Percentiles rank a stretch among this genome's conserved stretches.
Evolutionary conservation across 202 grass and related monocot species (phyloP).

Genomic region (Zoysia matrella): DNA sequence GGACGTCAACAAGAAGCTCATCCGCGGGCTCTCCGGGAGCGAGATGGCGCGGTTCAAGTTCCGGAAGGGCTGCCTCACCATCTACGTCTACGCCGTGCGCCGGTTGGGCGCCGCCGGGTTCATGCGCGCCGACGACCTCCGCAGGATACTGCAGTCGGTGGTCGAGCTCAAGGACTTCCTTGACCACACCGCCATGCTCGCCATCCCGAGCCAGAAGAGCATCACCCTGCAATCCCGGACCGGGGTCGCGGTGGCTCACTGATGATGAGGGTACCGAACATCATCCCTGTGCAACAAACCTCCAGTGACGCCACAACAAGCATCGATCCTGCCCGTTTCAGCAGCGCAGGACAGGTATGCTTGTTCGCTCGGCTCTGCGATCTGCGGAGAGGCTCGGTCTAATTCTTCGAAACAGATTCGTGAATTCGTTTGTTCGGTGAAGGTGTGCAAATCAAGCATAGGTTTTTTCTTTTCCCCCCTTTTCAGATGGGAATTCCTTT

Average conservation of each 20-base stretch:
- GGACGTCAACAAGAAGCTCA: conserved; percentile 96
- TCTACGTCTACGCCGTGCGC: conserved; percentile 97
- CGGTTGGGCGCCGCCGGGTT: conserved; percentile 79
- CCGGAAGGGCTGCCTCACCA: conserved; percentile 90
- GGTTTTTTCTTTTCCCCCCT: conserved; percentile 6
- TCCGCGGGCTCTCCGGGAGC: conserved; percentile 80
- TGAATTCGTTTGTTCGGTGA: conserved; percentile 52
- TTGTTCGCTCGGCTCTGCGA: conserved; percentile 5
- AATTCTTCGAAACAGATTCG: conserved; percentile 34
- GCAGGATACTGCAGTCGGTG: conserved; percentile 74
- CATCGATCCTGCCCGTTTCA: conserved; percentile 2
- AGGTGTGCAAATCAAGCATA: conserved; percentile 46
- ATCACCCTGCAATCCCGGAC: conserved; percentile 67
- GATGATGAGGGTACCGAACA: not conserved
- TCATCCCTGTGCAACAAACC: not conserved
- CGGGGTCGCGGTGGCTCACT: conserved; percentile 58
- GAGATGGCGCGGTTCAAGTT: conserved; percentile 99
- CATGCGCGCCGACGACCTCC: conserved; percentile 81
- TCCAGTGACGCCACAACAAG: not conserved
- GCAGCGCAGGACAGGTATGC: conserved; percentile 37
- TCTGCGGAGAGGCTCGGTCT: conserved; percentile 22
- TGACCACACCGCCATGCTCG: conserved; percentile 99
- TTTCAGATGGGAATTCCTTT: conserved; percentile 33
- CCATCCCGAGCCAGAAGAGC: conserved; percentile 86
- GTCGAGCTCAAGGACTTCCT: conserved; percentile 90